Evolutionary conservation across 1,284 basidiomycete species (phyloP).

Genomic region (Polyporus tsugae): DNA sequence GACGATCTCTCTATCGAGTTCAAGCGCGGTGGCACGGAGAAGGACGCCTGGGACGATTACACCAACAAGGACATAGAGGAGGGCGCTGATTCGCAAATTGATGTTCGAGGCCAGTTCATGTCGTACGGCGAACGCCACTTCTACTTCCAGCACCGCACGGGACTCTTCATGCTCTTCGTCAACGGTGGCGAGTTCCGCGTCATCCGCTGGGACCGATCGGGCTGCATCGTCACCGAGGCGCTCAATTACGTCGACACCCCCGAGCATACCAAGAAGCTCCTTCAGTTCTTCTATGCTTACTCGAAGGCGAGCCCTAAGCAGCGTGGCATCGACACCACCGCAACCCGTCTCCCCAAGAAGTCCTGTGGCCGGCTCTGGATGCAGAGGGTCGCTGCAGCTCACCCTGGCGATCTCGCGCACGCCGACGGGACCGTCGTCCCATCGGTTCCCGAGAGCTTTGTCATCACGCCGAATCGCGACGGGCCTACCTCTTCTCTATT

Average conservation of each 20-base stretch:
- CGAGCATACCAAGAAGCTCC: slow-evolving; percentile 4
- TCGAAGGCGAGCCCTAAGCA: not conserved
- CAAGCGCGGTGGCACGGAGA: not conserved
- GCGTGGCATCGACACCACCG: slow-evolving; percentile 18
- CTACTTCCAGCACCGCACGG: slow-evolving; percentile 6
- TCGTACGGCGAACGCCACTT: slow-evolving; percentile 8
- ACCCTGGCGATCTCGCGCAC: slow-evolving; percentile 7
- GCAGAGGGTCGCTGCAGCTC: not conserved
- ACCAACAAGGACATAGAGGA: not conserved
- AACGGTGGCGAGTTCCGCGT: not conserved
- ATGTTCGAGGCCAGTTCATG: slow-evolving; percentile 8
- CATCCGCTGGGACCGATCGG: slow-evolving; percentile 14
- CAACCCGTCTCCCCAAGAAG: not conserved
- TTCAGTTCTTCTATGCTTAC: slow-evolving; percentile 11
- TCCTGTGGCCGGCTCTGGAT: slow-evolving; percentile 19
- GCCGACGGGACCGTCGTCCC: not conserved
- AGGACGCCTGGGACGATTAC: not conserved
- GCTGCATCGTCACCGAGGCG: slow-evolving; percentile 7
- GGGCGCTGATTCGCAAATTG: not conserved
- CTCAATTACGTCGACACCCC: slow-evolving; percentile 5
- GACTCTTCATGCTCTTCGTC: slow-evolving; percentile 3
- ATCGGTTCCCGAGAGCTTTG: not conserved
- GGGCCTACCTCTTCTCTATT: not conserved
- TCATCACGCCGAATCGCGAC: not conserved
- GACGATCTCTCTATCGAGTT: slow-evolving; percentile 13